These are phyloP conservation scores for Cucurbita pepo DNA, from an alignment of 306 rosid genomes.

Conservation along the genomic window DNA sequence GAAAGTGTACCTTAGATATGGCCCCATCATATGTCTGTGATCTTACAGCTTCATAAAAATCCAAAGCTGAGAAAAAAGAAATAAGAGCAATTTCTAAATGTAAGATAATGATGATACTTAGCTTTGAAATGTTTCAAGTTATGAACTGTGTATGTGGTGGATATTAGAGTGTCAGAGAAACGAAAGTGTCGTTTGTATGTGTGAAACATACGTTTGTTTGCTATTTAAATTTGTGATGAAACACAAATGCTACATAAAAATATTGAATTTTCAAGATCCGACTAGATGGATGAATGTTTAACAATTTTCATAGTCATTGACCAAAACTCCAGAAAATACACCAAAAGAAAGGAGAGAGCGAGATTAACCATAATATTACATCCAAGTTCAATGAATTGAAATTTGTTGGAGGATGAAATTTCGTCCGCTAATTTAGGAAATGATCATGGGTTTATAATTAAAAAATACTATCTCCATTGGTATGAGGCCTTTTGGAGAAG, in stretches of 20 bases:
- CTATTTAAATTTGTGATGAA: background rate
- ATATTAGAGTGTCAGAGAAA: background rate
- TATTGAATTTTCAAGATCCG: background rate
- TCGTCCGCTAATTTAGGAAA: no score
- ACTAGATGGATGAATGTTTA: background rate
- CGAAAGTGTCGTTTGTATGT: background rate
- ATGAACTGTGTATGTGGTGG: background rate
- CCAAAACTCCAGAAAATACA: background rate
- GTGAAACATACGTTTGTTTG: background rate
- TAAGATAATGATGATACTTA: background rate
- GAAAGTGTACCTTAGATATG: slow-evolving; percentile 58
- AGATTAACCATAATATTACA: background rate
- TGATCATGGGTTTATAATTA: no score
- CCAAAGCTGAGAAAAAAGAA: slow-evolving; percentile 57
- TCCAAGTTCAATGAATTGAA: background rate
- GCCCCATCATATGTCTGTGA: slow-evolving; percentile 77
- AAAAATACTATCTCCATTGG: no score
- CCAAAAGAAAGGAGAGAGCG: background rate
- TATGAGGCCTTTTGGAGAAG: no score
- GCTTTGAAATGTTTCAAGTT: background rate
- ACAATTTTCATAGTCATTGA: background rate
- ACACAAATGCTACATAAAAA: background rate
- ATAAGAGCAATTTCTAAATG: background rate
- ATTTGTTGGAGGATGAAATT: no score
- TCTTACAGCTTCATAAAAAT: slow-evolving; percentile 92